A percentile compares a stretch with the other conserved stretches of the same genome.
These are phyloP conservation scores for Starmerella scarabaei DNA, from an alignment of 805 yeast genomes.

Conservation along the genomic window DNA sequence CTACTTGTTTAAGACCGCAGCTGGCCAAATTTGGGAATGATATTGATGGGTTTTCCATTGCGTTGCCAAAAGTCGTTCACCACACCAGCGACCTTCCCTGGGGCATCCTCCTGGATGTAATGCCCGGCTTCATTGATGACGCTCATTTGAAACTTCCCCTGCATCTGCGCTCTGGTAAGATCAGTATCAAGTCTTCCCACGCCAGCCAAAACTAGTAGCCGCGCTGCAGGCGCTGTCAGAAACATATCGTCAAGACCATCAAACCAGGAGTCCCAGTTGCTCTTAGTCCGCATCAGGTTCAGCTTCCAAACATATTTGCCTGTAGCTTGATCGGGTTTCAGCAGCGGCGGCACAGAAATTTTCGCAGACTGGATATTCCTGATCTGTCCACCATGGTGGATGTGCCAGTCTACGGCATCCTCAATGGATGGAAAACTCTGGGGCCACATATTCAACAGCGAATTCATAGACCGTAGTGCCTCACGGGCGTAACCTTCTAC, in stretches of 20 bases:
- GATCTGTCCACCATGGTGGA: slow-evolving; percentile 38
- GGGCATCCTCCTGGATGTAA: slow-evolving; percentile 87
- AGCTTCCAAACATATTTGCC: slow-evolving; percentile 45
- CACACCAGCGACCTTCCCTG: slow-evolving; percentile 52
- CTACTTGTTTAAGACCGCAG: slow-evolving; percentile 14
- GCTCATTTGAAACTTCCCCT: slow-evolving; percentile 78
- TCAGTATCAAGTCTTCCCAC: slow-evolving; percentile 77
- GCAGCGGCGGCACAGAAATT: slow-evolving; percentile 64
- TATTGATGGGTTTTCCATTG: slow-evolving; percentile 22
- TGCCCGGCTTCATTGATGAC: slow-evolving; percentile 79
- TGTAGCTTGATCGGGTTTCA: slow-evolving; percentile 26
- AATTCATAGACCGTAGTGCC: slow-evolving; percentile 53
- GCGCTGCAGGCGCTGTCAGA: slow-evolving; percentile 41
- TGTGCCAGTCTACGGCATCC: slow-evolving; percentile 73
- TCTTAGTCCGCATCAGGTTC: slow-evolving; percentile 45
- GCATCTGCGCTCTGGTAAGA: slow-evolving; percentile 94
- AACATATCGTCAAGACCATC: slow-evolving; percentile 44
- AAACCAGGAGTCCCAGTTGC: slow-evolving; percentile 79
- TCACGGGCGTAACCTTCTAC: slow-evolving; percentile 85
- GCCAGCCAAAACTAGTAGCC: slow-evolving; percentile 71
- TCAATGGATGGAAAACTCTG: slow-evolving; percentile 37
- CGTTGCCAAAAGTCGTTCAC: slow-evolving; percentile 28
- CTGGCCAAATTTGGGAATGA: slow-evolving; percentile 28
- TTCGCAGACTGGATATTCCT: slow-evolving; percentile 49
- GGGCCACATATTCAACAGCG: slow-evolving; percentile 58